A percentile compares a stretch with the other conserved stretches of the same genome.
phyloP scores from a whole-genome alignment of 768 basidiomycete genomes.

The Pulveroboletus frians region DNA sequence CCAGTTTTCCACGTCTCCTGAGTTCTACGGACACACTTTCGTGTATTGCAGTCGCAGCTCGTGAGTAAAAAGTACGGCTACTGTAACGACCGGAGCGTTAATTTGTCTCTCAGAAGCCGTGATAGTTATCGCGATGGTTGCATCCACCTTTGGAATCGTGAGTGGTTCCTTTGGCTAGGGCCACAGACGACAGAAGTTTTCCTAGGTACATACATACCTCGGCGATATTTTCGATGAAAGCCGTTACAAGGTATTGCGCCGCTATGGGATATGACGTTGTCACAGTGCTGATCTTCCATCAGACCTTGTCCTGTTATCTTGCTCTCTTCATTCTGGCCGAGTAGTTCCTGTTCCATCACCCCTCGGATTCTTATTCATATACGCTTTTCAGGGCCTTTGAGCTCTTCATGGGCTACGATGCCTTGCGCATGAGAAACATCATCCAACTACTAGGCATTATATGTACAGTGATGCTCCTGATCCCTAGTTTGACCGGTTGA shows the following conservation, averaged over 20 bases:
- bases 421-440: conserved; percentile 70
- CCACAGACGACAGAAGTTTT: conserved; percentile 5
- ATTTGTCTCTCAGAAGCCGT: conserved; percentile 53
- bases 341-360: conserved; percentile 37
- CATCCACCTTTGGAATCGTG: conserved; percentile 61
- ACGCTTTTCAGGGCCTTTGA: conserved; percentile 61
- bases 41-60: conserved; percentile 44
- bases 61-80: conserved; percentile 40
- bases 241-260: conserved; percentile 47
- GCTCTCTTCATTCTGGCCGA: conserved; percentile 80
- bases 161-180: conserved; percentile 16
- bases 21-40: neutral
- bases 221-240: conserved; percentile 13
- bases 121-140: conserved; percentile 71
- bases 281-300: conserved; percentile 9
- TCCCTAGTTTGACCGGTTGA: conserved; percentile 4
- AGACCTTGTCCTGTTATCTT: conserved; percentile 83
- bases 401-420: conserved; percentile 75
- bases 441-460: conserved; percentile 75
- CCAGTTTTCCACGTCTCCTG: conserved; percentile 5
- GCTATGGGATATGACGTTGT: neutral
- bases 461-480: conserved; percentile 36
- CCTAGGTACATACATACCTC: conserved; percentile 44
- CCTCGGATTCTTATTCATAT: neutral
- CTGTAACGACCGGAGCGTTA: neutral